A percentile compares a stretch with the other conserved stretches of the same genome.
Evolutionary conservation across 371 early-diverging fungal genomes (phyloP).

Genomic region (Rhizopus arrhizus): DNA sequence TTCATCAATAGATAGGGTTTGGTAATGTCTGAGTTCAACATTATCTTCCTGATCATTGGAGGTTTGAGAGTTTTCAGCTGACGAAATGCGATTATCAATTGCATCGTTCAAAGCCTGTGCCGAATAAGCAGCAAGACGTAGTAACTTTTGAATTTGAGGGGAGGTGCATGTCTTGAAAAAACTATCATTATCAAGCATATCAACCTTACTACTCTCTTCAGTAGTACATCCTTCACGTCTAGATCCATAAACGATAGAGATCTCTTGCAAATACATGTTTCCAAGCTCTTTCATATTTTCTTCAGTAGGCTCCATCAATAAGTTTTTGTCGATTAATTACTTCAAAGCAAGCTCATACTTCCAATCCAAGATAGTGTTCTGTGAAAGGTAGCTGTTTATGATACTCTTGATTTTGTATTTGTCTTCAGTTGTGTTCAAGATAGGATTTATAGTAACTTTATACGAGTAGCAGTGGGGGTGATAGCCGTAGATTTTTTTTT

Average conservation of each 20-base stretch:
- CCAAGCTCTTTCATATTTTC: constrained; percentile 15
- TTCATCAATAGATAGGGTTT: constrained; percentile 7
- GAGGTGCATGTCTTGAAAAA: constrained; percentile 13
- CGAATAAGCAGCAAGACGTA: constrained; percentile 12
- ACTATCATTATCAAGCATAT: constrained; percentile 3
- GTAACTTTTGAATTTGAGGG: constrained; percentile 12
- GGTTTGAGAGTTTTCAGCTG: constrained; percentile 15
- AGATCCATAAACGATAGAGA: constrained; percentile 5
- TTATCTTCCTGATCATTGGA: neutral
- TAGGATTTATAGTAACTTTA: constrained; percentile 8
- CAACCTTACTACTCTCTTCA: constrained; percentile 14
- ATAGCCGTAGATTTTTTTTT: too few species aligned
- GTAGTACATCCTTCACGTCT: constrained; percentile 8
- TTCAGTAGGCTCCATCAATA: constrained; percentile 10
- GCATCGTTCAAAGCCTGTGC: constrained; percentile 13
- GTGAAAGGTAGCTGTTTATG: constrained; percentile 7
- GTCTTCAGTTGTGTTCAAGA: too few species aligned
- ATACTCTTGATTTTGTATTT: constrained; percentile 9
- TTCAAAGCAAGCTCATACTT: constrained; percentile 8
- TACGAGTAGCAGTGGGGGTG: too few species aligned
- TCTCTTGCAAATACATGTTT: constrained; percentile 9
- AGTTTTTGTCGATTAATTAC: constrained; percentile 5
- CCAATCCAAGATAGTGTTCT: constrained; percentile 16
- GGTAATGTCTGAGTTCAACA: constrained; percentile 4
- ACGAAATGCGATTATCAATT: constrained; percentile 14